A percentile compares a stretch with the other conserved stretches of the same genome.
These are phyloP conservation scores for Bipolaris bicolor DNA, from an alignment of 2,329 filamentous ascomycete species.

Conservation along the genomic window DNA sequence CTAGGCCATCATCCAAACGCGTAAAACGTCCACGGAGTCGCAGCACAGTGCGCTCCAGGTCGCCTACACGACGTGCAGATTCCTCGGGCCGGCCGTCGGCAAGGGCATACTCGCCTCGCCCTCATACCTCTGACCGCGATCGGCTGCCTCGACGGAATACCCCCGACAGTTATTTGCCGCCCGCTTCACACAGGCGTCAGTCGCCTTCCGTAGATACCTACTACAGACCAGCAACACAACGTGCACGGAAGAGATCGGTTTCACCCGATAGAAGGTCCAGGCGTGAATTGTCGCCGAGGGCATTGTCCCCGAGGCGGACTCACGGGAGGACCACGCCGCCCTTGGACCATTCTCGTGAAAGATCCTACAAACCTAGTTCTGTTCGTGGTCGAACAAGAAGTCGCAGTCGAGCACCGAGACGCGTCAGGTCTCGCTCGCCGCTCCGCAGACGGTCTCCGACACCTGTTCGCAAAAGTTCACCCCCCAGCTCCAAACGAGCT, in stretches of 20 bases:
- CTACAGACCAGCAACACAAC: conserved; percentile 41
- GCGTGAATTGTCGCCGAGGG: conserved; percentile 37
- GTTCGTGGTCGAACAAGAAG: conserved; percentile 31
- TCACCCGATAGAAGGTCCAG: conserved; percentile 40
- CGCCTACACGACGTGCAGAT: conserved; percentile 41
- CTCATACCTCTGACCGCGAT: conserved; percentile 40
- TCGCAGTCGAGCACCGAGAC: conserved; percentile 35
- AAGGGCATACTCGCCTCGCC: conserved; percentile 43
- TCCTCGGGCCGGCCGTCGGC: conserved; percentile 36
- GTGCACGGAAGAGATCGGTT: conserved; percentile 40
- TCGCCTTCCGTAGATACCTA: conserved; percentile 51
- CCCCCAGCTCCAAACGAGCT: conserved; percentile 25
- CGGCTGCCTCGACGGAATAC: conserved; percentile 42
- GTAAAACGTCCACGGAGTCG: conserved; percentile 45
- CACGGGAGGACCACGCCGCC: conserved; percentile 34
- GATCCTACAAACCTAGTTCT: conserved; percentile 23
- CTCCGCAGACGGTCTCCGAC: conserved; percentile 37
- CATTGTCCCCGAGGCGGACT: conserved; percentile 39
- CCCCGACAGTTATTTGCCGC: conserved; percentile 46
- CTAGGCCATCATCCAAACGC: conserved; percentile 41
- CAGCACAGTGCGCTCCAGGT: conserved; percentile 45
- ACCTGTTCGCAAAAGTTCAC: conserved; percentile 33
- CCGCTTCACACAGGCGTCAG: conserved; percentile 43
- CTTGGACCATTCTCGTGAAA: conserved; percentile 30
- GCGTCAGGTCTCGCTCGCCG: conserved; percentile 42